phyloP scores from a whole-genome alignment of 805 yeast species.

The Suhomyces kilbournensis region DNA sequence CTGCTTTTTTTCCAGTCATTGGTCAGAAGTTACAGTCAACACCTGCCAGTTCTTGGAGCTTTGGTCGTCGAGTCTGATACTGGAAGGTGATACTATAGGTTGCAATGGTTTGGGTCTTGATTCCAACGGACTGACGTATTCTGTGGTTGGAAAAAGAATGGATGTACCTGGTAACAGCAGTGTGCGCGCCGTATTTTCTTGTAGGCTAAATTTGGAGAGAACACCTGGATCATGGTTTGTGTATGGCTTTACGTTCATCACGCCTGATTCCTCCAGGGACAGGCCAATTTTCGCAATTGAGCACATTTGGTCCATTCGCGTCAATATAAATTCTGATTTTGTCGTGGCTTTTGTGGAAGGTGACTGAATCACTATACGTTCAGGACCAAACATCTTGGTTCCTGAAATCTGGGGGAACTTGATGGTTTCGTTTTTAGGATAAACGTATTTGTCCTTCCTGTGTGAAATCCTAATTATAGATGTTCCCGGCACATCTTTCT shows the following conservation, averaged over 20 bases:
- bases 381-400: neutral
- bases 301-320: too few relatives aligned
- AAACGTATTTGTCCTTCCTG: conserved; percentile 3
- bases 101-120: neutral
- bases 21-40: neutral
- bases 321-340: too few relatives aligned
- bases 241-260: conserved; percentile 7
- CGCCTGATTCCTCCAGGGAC: neutral
- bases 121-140: neutral
- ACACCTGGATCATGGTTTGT: conserved; percentile 5
- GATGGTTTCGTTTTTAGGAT: conserved; percentile 1
- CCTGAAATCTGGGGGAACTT: conserved; percentile 5
- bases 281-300: neutral
- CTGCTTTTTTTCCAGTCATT: too few relatives aligned
- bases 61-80: conserved; percentile 1
- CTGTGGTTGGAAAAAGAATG: conserved; percentile 2
- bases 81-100: neutral
- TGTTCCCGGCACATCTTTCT: conserved; percentile 11
- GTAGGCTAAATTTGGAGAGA: conserved; percentile 5
- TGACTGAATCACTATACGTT: neutral
- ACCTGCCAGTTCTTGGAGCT: conserved; percentile 9
- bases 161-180: conserved; percentile 7
- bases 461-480: conserved; percentile 9
- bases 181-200: neutral
- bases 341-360: neutral